Conservation (phyloP, 2,329 filamentous ascomycete genomes). For the Xylogone sp. region DNA sequence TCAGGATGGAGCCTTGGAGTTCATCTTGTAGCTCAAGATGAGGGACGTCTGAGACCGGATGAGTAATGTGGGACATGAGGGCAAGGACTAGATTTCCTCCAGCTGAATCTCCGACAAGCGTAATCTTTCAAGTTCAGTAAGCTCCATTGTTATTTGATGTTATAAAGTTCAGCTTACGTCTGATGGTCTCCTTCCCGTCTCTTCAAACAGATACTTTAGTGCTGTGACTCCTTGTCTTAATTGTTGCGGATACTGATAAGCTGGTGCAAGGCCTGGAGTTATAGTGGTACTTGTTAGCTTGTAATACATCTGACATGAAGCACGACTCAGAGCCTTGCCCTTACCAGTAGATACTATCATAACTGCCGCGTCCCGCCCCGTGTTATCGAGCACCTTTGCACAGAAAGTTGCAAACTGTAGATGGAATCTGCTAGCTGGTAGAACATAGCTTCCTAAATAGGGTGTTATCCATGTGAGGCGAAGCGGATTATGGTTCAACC, state of each 20-base stretch:
- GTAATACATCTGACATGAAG: no score
- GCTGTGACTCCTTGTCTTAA: neutral
- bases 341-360: neutral
- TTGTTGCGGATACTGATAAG: neutral
- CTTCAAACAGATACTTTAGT: neutral
- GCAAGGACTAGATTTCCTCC: slow-evolving; percentile 44
- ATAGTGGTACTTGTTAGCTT: no score
- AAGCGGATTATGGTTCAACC: neutral
- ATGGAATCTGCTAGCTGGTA: neutral
- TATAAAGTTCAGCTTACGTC: neutral
- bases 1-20: slow-evolving; percentile 47
- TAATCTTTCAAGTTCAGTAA: slow-evolving; percentile 29
- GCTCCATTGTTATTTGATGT: neutral
- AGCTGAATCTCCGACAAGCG: slow-evolving; percentile 49
- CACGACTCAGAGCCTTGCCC: no score
- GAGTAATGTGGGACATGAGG: slow-evolving; percentile 46
- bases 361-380: neutral
- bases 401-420: neutral
- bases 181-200: neutral
- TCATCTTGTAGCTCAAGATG: slow-evolving; percentile 42
- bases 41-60: slow-evolving; percentile 23
- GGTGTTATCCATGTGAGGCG: neutral
- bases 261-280: neutral
- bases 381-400: neutral
- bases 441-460: neutral